Conservation (phyloP, 2,329 filamentous ascomycete species). For the Orbilia brochopaga region DNA sequence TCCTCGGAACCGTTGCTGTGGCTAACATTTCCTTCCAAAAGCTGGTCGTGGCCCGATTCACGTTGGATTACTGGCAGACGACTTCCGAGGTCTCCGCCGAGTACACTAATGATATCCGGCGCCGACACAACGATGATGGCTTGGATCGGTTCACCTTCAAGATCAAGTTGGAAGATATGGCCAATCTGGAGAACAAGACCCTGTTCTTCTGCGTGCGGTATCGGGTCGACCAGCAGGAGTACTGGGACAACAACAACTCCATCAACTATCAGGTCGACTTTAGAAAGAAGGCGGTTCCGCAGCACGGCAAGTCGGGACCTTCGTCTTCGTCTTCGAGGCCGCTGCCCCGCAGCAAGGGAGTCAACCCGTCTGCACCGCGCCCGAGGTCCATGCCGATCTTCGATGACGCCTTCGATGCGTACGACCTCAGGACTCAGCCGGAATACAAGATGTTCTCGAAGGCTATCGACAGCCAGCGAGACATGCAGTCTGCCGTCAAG, state of each 20-base stretch:
- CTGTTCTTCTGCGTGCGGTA: constrained; percentile 92
- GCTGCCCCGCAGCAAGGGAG: constrained; percentile 71
- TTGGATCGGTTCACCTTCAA: constrained; percentile 92
- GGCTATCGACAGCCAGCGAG: constrained; percentile 35
- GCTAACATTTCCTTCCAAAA: constrained; percentile 92
- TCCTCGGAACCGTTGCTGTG: constrained; percentile 83
- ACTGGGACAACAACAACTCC: constrained; percentile 90
- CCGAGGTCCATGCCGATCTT: constrained; percentile 62
- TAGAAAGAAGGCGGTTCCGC: constrained; percentile 73
- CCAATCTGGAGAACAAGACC: constrained; percentile 89
- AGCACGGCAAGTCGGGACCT: constrained; percentile 58
- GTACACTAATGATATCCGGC: constrained; percentile 77
- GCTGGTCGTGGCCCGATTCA: constrained; percentile 87
- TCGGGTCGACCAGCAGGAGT: constrained; percentile 79
- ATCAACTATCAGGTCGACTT: constrained; percentile 96
- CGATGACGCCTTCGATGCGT: constrained; percentile 61
- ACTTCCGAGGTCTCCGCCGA: constrained; percentile 93
- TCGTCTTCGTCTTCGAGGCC: constrained; percentile 63
- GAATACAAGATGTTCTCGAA: constrained; percentile 48
- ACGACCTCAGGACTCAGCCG: constrained; percentile 58
- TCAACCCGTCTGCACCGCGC: constrained; percentile 63
- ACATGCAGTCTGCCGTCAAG: constrained; percentile 33
- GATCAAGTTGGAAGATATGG: constrained; percentile 88
- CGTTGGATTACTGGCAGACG: constrained; percentile 97
- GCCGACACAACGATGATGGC: constrained; percentile 69